Evolutionary conservation across 1,284 basidiomycete genomes (phyloP), one percentile per base, ranked within the genome.

Genomic region (Phellopilus nigrolimitatus): DNA sequence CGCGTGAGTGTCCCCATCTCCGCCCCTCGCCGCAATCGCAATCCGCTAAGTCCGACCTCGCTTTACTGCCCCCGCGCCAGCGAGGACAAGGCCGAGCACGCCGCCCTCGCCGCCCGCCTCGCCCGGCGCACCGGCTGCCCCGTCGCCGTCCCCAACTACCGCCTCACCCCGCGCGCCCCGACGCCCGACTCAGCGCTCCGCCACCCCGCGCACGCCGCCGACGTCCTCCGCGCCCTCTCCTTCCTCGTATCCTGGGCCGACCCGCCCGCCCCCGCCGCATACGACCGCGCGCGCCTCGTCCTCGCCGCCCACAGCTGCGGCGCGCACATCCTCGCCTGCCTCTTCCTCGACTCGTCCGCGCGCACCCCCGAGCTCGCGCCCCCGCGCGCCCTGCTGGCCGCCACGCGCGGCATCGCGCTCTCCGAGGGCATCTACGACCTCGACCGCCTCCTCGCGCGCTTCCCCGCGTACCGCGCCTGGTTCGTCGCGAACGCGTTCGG

Each of bases 401-500:
- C 76, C 4, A 74, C 80, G 10, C 71, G 71, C 45, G 83, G 71
- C 6, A 66, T 88, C 48, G 65, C 81, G 45, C 55, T 83, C 57
- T 82, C 86, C 0, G 86, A 86, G 63, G 88, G 88, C 25, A 82
- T 90, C 58, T 89, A 84, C 66, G 80, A 89, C 64, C 64, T 88
- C 57, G 82, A 87, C 62, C 59, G 71, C 4, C 73, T 90, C 34
- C 68, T 87, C 36, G 57, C 61, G 6, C 72, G 69, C 50, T 88
- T 85, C 66, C 86, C 88, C 1, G 30, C 49, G 24, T 90, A 89
- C 63, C 73, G 70, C 42, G 59, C 68, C 1, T 82, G 79, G 82
- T 90, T 90, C 64, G 73, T 91, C 55, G 73, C 73, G 39, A 61
- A 71, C 27, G 68, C 80, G 0, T 90, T 91, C 59, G 83, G 80